Evolutionary conservation across 148 eudicot species (phyloP).

Genomic region (Persicaria maculosa): DNA sequence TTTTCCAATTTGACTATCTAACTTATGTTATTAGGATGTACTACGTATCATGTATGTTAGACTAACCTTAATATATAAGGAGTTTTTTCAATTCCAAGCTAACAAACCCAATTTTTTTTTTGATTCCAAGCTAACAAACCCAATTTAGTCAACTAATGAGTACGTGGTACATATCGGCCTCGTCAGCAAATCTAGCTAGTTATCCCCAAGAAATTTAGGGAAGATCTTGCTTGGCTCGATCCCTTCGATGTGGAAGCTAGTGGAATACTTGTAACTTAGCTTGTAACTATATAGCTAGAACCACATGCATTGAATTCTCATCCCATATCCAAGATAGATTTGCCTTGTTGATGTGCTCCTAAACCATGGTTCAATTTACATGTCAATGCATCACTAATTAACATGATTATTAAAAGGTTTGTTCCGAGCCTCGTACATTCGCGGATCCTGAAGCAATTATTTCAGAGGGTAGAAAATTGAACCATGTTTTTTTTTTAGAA

Average conservation of each 20-base stretch:
- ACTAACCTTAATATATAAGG: no score
- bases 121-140: neutral
- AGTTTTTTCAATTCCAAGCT: neutral
- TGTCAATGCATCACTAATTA: no score
- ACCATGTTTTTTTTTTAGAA: no score
- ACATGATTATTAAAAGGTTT: no score
- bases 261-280: conserved; percentile 2
- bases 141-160: neutral
- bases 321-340: conserved; percentile 15
- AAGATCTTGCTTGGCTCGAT: neutral
- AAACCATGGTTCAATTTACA: neutral
- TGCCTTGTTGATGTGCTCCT: neutral
- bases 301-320: conserved; percentile 2
- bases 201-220: conserved; percentile 5
- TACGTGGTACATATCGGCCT: neutral
- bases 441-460: no score
- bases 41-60: no score
- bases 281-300: neutral
- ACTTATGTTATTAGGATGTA: no score
- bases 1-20: no score
- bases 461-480: no score
- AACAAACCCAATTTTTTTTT: neutral
- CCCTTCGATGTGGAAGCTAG: conserved; percentile 5
- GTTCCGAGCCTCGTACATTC: no score
- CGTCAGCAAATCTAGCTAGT: neutral